Evolutionary conservation across 352 stramenopile genomes (phyloP).

Genomic region (Globisporangium alternatum): DNA sequence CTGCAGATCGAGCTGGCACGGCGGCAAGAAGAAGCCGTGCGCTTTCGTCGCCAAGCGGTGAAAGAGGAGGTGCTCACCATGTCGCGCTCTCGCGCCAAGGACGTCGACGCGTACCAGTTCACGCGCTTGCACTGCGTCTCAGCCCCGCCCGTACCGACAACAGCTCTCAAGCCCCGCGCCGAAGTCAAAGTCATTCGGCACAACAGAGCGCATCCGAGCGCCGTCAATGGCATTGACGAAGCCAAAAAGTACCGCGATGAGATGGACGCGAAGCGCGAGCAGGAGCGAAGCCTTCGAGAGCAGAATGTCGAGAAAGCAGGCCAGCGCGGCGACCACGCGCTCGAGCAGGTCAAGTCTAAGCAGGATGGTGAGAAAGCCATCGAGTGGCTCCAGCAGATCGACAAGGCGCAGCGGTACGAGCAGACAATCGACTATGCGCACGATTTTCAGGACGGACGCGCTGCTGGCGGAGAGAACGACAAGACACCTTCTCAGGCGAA

Average conservation of each 20-base stretch:
- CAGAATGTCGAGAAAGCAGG: slow-evolving; percentile 31
- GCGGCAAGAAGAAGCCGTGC: slow-evolving; percentile 28
- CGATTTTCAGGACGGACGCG: neutral
- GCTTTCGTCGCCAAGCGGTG: slow-evolving; percentile 21
- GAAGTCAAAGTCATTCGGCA: slow-evolving; percentile 56
- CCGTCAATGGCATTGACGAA: slow-evolving; percentile 33
- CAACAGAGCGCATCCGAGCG: slow-evolving; percentile 37
- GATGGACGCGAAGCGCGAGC: slow-evolving; percentile 39
- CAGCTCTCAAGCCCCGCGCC: slow-evolving; percentile 8
- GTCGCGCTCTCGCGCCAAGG: slow-evolving; percentile 29
- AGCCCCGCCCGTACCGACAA: slow-evolving; percentile 1
- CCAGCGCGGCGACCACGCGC: slow-evolving; percentile 34
- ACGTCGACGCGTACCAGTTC: slow-evolving; percentile 52
- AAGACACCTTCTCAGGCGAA: slow-evolving; percentile 12
- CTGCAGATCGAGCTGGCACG: slow-evolving; percentile 22
- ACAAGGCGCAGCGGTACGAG: slow-evolving; percentile 36
- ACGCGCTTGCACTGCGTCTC: slow-evolving; percentile 47
- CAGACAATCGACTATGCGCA: slow-evolving; percentile 16
- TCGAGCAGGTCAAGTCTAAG: slow-evolving; percentile 28
- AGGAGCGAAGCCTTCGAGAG: slow-evolving; percentile 29
- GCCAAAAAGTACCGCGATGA: slow-evolving; percentile 37
- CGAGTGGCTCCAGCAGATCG: slow-evolving; percentile 50
- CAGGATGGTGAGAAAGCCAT: slow-evolving; percentile 41
- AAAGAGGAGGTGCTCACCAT: slow-evolving; percentile 45
- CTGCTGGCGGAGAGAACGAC: neutral